These are phyloP conservation scores for Blastocystis sp. DNA, from an alignment of 352 stramenopile genomes.

Conservation along the genomic window DNA sequence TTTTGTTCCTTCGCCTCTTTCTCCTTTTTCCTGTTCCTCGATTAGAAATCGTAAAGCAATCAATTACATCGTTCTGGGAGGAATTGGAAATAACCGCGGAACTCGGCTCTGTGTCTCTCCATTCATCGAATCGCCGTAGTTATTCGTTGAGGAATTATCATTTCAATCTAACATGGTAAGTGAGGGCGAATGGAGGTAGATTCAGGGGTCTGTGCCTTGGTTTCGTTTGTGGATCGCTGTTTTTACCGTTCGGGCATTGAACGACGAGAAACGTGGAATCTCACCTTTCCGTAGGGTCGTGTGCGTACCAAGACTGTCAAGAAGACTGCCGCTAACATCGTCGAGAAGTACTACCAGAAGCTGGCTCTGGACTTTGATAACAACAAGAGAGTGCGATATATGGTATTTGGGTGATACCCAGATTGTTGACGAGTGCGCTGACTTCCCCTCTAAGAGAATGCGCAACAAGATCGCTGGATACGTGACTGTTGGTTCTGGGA, in stretches of 20 bases:
- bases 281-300: conserved; percentile 63
- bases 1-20: not conserved
- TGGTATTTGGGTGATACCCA: conserved; percentile 62
- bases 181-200: not conserved
- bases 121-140: not conserved
- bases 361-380: conserved; percentile 98
- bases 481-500: conserved; percentile 71
- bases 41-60: not conserved
- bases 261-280: not conserved
- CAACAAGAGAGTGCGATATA: conserved; percentile 84
- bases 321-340: conserved; percentile 96
- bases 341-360: conserved; percentile 99
- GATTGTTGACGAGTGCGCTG: conserved; percentile 80
- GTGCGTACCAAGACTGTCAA: conserved; percentile 99
- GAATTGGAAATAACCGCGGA: not conserved
- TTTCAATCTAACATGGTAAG: not conserved
- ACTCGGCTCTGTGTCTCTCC: not conserved
- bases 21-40: not conserved
- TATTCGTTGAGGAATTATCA: not conserved
- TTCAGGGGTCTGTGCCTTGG: not conserved
- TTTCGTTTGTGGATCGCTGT: not conserved
- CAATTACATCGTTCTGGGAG: not conserved
- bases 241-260: not conserved
- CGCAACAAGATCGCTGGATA: conserved; percentile 99
- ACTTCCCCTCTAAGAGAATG: conserved; percentile 98